phyloP scores from a whole-genome alignment of 1,284 basidiomycete genomes.

The Rhodotorula sp. region DNA sequence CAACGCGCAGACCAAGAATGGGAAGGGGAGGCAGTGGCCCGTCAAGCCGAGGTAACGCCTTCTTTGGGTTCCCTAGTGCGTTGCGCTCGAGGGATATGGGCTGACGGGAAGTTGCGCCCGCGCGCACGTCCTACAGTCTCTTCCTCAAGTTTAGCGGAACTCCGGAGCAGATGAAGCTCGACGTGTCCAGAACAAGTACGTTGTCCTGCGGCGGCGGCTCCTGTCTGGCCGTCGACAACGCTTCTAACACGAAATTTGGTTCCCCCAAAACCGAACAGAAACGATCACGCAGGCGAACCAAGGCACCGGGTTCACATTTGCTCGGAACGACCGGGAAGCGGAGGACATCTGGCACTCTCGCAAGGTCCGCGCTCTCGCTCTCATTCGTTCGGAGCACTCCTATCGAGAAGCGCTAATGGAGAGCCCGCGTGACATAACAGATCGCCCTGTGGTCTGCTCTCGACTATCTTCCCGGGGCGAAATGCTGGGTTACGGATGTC shows the following conservation, averaged over 20 bases:
- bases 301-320: slow-evolving; percentile 67
- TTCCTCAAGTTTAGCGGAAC: slow-evolving; percentile 76
- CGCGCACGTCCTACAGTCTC: slow-evolving; percentile 50
- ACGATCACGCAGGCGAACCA: slow-evolving; percentile 65
- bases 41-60: slow-evolving; percentile 58
- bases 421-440: neutral
- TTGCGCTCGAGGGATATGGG: neutral
- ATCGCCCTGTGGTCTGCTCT: slow-evolving; percentile 40
- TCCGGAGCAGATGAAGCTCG: slow-evolving; percentile 61
- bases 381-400: slow-evolving; percentile 51
- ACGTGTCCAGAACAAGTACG: slow-evolving; percentile 53
- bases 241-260: no score
- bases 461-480: slow-evolving; percentile 34
- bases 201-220: neutral
- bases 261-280: slow-evolving; percentile 46
- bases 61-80: neutral
- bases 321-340: slow-evolving; percentile 66
- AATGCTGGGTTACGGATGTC: slow-evolving; percentile 44
- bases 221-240: no score
- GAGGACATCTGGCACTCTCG: slow-evolving; percentile 76
- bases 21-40: slow-evolving; percentile 54
- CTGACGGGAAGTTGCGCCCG: no score
- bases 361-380: slow-evolving; percentile 59
- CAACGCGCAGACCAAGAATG: slow-evolving; percentile 57
- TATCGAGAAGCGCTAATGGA: neutral